Base-by-base conservation (phyloP, 2,329 filamentous ascomycete genomes). In the Colletotrichum tamarilloi region DNA sequence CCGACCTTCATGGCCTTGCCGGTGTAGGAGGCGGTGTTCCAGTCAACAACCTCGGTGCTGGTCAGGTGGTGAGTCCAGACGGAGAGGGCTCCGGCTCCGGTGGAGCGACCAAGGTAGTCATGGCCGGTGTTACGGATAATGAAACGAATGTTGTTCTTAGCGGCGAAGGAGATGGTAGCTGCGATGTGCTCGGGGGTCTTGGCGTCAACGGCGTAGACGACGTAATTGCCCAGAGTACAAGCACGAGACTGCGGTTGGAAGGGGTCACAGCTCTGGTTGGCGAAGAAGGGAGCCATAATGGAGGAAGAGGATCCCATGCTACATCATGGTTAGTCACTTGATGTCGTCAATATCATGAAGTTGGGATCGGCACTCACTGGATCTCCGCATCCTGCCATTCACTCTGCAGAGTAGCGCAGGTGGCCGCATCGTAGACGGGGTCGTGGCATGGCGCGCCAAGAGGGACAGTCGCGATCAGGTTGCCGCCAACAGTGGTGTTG, bases 111-210 rank as follows among this genome's bases (percentile, higher is more conserved):
- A 53, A 83, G 80, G 76, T 86, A 88, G 75, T 89, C 87, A 75
- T 90, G 88, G 28, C 87, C 87, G 0, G 87, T 90, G 79, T 89
- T 87, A 71, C 84, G 84, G 66, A 89, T 81, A 46, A 88, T 83
- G 26, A 89, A 79, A 2, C 87, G 86, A 68, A 89, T 80, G 76
- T 88, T 87, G 11, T 81, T 76, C 32, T 82, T 72, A 30, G 71
- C 75, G 9, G 79, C 80, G 57, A 82, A 82, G 32, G 74, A 72
- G 35, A 82, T 75, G 0, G 80, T 81, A 77, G 78, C 78, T 38
- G 77, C 76, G 58, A 84, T 75, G 64, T 85, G 78, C 19, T 75
- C 76, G 8, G 78, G 62, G 30, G 77, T 78, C 53, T 77, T 73
- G 9, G 80, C 84, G 49, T 80, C 80, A 30, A 85, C 80, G 19